Evolutionary conservation across 345 rosid species (phyloP), one percentile per base, ranked within the genome.

Genomic region (Garcia nutans): DNA sequence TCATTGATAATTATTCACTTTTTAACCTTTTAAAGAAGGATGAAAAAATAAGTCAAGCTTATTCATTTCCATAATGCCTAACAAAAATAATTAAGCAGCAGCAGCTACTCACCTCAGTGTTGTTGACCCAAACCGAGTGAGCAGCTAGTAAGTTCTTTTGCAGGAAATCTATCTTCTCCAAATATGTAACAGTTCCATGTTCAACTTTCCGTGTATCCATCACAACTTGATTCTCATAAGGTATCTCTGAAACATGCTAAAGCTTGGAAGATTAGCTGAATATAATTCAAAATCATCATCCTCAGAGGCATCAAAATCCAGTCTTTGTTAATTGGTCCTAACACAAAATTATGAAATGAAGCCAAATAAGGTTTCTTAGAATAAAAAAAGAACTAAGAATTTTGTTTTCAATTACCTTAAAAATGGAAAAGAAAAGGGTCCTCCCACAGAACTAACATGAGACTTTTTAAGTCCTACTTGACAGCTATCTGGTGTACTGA

Each of bases 121-220:
- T 59, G 68, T 90, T 83, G 58, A 87, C 85, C 87, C 88, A 85
- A 72, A 87, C 92, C 28, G 92, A 71, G 77, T 88, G 90, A 68
- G 92, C 94, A 56, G 90, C 83, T 52, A 90, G 86, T 71, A 88
- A 82, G 79, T 88, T 90, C 44, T 82, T 76, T 37, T 64, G 84
- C 75, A 90, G 78, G 74, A 90, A 85, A 8, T 82, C 79, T 61
- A 90, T 83, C 85, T 87, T 87, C 77, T 87, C 83, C 85, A 88
- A 82, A 83, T 78, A 85, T 63, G 92, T 83, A 42, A 90, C 94
- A 49, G 92, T 90, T 71, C 92, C 92, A 72, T 84, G 86, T 63
- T 85, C 88, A 74, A 85, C 87, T 52, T 81, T 85, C 55, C 86
- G 80, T 44, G 86, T 85, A 74, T 74, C 77, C 82, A 62, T 80